A percentile compares a stretch with the other conserved stretches of the same genome.
Conservation (phyloP, 2,329 filamentous ascomycete species). For the Colletotrichum higginsianum region DNA sequence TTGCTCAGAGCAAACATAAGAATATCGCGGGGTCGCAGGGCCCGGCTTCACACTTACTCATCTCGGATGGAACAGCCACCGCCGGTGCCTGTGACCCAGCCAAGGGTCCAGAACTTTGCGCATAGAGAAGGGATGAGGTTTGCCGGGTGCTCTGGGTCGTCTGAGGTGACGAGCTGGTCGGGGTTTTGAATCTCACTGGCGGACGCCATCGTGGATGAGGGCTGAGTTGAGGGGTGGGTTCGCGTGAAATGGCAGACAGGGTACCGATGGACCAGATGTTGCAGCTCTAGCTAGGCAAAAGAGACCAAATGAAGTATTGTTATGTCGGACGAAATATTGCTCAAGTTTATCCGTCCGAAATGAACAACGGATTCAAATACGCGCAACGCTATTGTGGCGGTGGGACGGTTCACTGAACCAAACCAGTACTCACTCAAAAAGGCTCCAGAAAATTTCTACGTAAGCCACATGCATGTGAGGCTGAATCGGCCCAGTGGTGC, state of each 20-base stretch:
- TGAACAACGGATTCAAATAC: neutral
- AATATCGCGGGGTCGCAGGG: conserved; percentile 12
- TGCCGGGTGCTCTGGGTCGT: conserved; percentile 87
- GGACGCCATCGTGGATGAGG: conserved; percentile 32
- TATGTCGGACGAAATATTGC: too few species aligned
- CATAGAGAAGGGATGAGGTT: conserved; percentile 96
- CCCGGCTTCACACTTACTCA: conserved; percentile 61
- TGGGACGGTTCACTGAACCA: neutral
- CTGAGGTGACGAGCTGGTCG: conserved; percentile 72
- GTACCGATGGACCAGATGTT: neutral
- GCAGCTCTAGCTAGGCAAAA: neutral
- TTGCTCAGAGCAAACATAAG: neutral
- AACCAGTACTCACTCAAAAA: conserved; percentile 17
- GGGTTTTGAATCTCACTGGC: conserved; percentile 36
- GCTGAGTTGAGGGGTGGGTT: neutral
- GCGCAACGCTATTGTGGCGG: neutral
- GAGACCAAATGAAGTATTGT: too few species aligned
- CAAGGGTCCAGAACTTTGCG: conserved; percentile 93
- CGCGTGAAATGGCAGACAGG: conserved; percentile 14
- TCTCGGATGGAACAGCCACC: conserved; percentile 84
- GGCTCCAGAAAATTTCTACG: conserved; percentile 29
- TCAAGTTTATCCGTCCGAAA: neutral
- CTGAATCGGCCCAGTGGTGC: conserved; percentile 29
- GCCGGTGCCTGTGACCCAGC: conserved; percentile 93
- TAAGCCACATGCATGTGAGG: conserved; percentile 37